Conservation (phyloP, 2,329 filamentous ascomycete genomes). For the Aspergillus tamarii region DNA sequence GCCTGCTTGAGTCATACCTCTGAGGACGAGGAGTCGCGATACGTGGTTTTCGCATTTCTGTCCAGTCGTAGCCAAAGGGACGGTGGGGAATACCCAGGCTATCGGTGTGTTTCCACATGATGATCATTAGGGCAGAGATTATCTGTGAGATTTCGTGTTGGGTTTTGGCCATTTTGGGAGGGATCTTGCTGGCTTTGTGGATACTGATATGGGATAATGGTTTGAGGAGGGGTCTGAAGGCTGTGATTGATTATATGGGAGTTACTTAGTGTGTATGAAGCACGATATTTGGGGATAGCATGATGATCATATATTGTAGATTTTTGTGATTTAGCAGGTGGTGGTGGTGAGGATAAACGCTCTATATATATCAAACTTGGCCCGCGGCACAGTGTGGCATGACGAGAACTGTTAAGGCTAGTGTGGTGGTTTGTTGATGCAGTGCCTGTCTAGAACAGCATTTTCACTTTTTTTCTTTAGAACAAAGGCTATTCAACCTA, state of each 20-base stretch:
- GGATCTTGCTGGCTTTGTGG: not conserved
- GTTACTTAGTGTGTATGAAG: not conserved
- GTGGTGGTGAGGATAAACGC: too few species aligned
- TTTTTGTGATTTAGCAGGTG: not conserved
- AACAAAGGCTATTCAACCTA: not conserved
- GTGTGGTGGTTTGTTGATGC: too few species aligned
- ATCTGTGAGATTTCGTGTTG: slow-evolving; percentile 8
- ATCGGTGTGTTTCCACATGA: slow-evolving; percentile 12
- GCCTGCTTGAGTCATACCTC: slow-evolving; percentile 4
- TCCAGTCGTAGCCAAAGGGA: slow-evolving; percentile 14
- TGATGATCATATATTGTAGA: not conserved
- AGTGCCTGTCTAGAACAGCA: not conserved
- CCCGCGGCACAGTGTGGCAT: not conserved
- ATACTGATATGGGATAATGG: not conserved
- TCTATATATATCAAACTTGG: not conserved
- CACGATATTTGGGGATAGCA: not conserved
- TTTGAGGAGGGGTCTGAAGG: not conserved
- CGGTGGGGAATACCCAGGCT: slow-evolving; percentile 10
- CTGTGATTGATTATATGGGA: not conserved
- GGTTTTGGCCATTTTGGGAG: slow-evolving; percentile 11
- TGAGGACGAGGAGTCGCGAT: slow-evolving; percentile 16
- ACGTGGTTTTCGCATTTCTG: slow-evolving; percentile 2
- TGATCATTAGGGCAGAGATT: not conserved
- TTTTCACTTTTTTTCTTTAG: not conserved
- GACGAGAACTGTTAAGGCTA: not conserved